Conservation (phyloP, 129 eudicot species). For the Chrysanthemum lavandulifolium region DNA sequence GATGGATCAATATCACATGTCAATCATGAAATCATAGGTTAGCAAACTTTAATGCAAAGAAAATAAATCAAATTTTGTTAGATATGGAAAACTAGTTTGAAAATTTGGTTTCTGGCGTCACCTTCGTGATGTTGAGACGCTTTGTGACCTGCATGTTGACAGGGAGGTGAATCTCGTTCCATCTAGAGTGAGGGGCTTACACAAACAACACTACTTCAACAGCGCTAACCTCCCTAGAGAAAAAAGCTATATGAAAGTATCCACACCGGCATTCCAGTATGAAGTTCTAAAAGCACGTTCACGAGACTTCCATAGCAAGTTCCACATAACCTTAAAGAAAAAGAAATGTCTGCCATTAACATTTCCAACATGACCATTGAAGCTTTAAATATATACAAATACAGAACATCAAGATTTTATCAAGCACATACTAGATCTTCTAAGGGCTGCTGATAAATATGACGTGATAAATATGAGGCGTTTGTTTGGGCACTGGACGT, state of each 20-base stretch:
- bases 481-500: too few species aligned
- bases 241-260: slow-evolving; percentile 82
- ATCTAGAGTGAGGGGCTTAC: too few species aligned
- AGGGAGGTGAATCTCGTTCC: slow-evolving; percentile 40
- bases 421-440: slow-evolving; percentile 68
- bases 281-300: slow-evolving; percentile 88
- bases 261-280: slow-evolving; percentile 86
- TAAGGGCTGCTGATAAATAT: slow-evolving; percentile 86
- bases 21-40: not conserved
- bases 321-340: slow-evolving; percentile 82
- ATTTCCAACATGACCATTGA: slow-evolving; percentile 74
- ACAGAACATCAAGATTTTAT: slow-evolving; percentile 53
- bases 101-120: not conserved
- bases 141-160: not conserved
- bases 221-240: slow-evolving; percentile 54
- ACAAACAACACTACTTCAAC: slow-evolving; percentile 35
- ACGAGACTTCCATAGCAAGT: slow-evolving; percentile 87
- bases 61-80: not conserved
- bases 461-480: slow-evolving; percentile 31
- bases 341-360: slow-evolving; percentile 45
- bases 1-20: slow-evolving; percentile 15
- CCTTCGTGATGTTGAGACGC: not conserved
- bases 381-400: slow-evolving; percentile 72
- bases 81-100: not conserved
- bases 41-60: slow-evolving; percentile 12